A percentile compares a stretch with the other conserved stretches of the same genome.
Conservation (phyloP, 116 monocot genomes). For the Thalassia testudinum region DNA sequence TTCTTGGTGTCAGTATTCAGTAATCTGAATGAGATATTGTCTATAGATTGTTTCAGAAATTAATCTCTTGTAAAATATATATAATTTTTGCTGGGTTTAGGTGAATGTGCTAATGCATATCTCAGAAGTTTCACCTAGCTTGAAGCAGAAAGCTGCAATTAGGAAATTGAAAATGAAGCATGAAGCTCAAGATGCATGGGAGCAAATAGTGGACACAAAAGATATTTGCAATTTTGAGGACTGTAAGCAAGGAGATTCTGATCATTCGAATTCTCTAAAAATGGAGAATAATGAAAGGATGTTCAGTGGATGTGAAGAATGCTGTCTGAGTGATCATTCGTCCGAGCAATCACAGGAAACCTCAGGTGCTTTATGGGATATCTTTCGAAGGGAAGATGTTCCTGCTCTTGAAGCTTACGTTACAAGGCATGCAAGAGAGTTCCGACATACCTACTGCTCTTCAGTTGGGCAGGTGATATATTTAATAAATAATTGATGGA, state of each 20-base stretch:
- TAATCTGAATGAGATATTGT: too few relatives aligned
- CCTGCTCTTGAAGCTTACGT: conserved; percentile 32
- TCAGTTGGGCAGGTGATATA: conserved; percentile 34
- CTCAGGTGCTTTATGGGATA: conserved; percentile 77
- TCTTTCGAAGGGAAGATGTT: conserved; percentile 65
- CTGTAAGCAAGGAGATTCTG: too few relatives aligned
- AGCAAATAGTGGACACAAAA: not conserved
- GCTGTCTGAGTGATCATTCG: not conserved
- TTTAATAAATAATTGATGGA: not conserved
- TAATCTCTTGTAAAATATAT: too few relatives aligned
- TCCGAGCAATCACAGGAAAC: not conserved
- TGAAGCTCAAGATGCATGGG: conserved; percentile 39
- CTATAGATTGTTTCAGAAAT: too few relatives aligned
- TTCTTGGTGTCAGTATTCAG: too few relatives aligned
- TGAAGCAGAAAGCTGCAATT: conserved; percentile 23
- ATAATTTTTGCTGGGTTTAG: conserved; percentile 6
- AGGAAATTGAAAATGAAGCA: conserved; percentile 33
- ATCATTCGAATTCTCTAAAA: too few relatives aligned
- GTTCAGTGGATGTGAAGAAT: not conserved
- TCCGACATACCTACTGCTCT: conserved; percentile 43
- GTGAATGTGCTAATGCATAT: conserved; percentile 61
- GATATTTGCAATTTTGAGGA: too few relatives aligned
- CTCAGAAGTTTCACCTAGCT: conserved; percentile 21
- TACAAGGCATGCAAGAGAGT: conserved; percentile 32
- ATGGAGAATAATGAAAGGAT: not conserved